Evolutionary conservation across 1,284 basidiomycete genomes (phyloP).

Genomic region (Pseudozyma pruni): DNA sequence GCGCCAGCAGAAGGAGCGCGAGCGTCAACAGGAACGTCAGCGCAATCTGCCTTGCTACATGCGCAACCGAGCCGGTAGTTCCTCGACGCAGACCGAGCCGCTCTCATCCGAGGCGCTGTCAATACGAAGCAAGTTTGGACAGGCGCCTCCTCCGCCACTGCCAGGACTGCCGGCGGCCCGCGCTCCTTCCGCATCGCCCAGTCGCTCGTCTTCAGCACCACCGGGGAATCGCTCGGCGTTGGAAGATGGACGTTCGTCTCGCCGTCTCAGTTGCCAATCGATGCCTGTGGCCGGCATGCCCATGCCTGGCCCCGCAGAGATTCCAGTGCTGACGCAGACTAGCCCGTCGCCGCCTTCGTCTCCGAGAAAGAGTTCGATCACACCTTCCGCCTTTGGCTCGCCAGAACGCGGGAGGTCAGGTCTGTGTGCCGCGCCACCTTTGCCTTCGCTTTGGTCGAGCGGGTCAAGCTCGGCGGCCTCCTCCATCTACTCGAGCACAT

Average conservation of each 20-base stretch:
- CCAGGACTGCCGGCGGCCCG: constrained; percentile 25
- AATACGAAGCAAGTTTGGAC: constrained; percentile 49
- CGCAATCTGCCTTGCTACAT: constrained; percentile 38
- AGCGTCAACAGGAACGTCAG: constrained; percentile 44
- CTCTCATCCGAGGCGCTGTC: constrained; percentile 40
- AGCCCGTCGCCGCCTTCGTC: constrained; percentile 40
- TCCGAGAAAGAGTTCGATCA: constrained; percentile 6
- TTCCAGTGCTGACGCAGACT: constrained; percentile 43
- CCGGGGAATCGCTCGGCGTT: constrained; percentile 3
- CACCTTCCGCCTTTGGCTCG: background rate
- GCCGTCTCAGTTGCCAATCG: constrained; percentile 27
- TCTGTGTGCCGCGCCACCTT: constrained; percentile 11
- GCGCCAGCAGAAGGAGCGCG: constrained; percentile 47
- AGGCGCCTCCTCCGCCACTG: constrained; percentile 46
- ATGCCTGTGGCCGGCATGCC: constrained; percentile 5
- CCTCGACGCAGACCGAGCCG: constrained; percentile 15
- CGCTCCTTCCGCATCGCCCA: constrained; percentile 23
- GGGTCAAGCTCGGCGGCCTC: constrained; percentile 25
- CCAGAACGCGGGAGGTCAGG: constrained; percentile 14
- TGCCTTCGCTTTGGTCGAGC: constrained; percentile 36
- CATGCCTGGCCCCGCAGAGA: constrained; percentile 4
- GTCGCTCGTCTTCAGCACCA: constrained; percentile 35
- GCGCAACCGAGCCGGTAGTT: constrained; percentile 27
- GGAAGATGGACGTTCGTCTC: constrained; percentile 6
- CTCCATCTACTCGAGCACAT: constrained; percentile 48